Conservation (phyloP, 1,284 basidiomycete species). For the Rhizoctonia solani region DNA sequence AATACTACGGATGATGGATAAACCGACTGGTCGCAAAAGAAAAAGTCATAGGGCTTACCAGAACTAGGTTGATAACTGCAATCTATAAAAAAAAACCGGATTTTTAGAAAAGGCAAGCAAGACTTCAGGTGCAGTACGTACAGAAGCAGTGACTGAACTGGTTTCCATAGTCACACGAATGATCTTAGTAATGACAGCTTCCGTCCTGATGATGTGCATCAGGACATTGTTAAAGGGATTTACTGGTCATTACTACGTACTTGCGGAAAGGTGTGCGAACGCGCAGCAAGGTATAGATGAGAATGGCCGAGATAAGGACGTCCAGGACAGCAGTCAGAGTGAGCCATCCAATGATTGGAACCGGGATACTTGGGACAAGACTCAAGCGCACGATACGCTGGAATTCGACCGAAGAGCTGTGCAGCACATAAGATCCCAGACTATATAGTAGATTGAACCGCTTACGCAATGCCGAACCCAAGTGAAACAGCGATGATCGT, state of each 20-base stretch:
- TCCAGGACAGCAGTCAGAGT: conserved; percentile 36
- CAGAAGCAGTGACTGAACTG: conserved; percentile 37
- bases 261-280: conserved; percentile 38
- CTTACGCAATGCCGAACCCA: conserved; percentile 21
- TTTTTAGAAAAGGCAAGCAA: neutral
- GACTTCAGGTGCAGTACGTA: neutral
- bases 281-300: conserved; percentile 33
- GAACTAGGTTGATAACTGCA: conserved; percentile 37
- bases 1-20: conserved; percentile 29
- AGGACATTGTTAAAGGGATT: neutral
- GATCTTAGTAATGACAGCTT: conserved; percentile 38
- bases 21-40: neutral
- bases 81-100: conserved; percentile 17
- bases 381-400: conserved; percentile 29
- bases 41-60: conserved; percentile 23
- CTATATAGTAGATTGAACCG: neutral
- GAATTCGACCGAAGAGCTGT: conserved; percentile 32
- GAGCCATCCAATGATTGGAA: conserved; percentile 34
- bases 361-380: conserved; percentile 27
- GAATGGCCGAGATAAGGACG: conserved; percentile 34
- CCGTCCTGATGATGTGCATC: conserved; percentile 28
- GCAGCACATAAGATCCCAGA: neutral
- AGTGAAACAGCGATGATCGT: conserved; percentile 21
- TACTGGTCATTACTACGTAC: conserved; percentile 17
- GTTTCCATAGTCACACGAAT: conserved; percentile 39